Conservation (phyloP, 2,329 filamentous ascomycete genomes). For the Epichloe brachyelytri region DNA sequence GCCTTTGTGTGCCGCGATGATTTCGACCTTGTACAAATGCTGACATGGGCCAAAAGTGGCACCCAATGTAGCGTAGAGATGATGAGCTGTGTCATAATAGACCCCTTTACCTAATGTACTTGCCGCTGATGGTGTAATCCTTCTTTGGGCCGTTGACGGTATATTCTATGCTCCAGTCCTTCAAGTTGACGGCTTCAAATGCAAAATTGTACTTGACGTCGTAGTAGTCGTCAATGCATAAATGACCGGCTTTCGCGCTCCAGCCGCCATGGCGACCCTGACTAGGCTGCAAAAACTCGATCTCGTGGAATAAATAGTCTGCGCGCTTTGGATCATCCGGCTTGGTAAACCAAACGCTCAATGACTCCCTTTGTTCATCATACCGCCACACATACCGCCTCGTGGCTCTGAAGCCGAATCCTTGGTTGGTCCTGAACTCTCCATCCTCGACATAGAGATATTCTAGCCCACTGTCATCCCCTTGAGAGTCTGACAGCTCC, state of each 20-base stretch:
- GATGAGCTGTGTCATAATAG: too few relatives aligned
- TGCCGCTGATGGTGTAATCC: slow-evolving; percentile 50
- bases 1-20: not conserved
- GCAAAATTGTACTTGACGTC: slow-evolving; percentile 56
- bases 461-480: slow-evolving; percentile 33
- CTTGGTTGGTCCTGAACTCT: slow-evolving; percentile 44
- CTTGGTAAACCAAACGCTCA: slow-evolving; percentile 65
- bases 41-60: too few relatives aligned
- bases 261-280: slow-evolving; percentile 32
- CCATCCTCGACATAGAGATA: slow-evolving; percentile 60
- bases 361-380: slow-evolving; percentile 40
- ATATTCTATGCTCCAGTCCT: slow-evolving; percentile 48
- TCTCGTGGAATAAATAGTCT: slow-evolving; percentile 63
- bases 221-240: slow-evolving; percentile 62
- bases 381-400: slow-evolving; percentile 65
- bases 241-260: slow-evolving; percentile 52
- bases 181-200: slow-evolving; percentile 44
- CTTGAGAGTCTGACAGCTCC: slow-evolving; percentile 5
- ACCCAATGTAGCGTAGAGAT: not conserved
- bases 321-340: slow-evolving; percentile 46
- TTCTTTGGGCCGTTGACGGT: slow-evolving; percentile 60
- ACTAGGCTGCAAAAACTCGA: slow-evolving; percentile 43
- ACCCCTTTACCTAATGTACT: slow-evolving; percentile 29
- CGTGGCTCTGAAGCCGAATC: slow-evolving; percentile 45
- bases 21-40: too few relatives aligned